These are phyloP conservation scores for Microbotryum lychnidis-dioicae DNA, from an alignment of 1,284 basidiomycete species.

Conservation along the genomic window DNA sequence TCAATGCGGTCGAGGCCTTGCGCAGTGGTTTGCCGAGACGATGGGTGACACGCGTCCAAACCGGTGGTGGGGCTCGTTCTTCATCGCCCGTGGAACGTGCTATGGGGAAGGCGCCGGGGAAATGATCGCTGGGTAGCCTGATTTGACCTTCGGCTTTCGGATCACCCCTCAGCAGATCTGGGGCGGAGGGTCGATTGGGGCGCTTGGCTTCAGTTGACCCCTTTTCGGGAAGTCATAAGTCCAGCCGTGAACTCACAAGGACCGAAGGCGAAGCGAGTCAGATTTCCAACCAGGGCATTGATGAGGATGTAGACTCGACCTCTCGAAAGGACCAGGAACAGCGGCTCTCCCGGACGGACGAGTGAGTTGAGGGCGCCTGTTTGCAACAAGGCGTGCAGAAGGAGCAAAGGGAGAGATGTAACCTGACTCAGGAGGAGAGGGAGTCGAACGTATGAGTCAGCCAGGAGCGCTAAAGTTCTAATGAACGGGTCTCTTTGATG, in stretches of 20 bases:
- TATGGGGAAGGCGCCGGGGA: constrained; percentile 19
- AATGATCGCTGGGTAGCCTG: no score
- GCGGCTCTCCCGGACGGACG: constrained; percentile 27
- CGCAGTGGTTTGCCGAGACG: no score
- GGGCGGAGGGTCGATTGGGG: no score
- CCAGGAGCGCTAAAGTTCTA: no score
- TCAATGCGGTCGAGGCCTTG: no score
- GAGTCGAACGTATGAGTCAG: no score
- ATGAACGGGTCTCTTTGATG: no score
- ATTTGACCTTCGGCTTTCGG: no score
- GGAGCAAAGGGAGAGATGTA: constrained; percentile 37
- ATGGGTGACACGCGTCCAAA: no score
- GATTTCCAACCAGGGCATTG: constrained; percentile 37
- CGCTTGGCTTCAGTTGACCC: constrained; percentile 5
- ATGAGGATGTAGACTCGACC: constrained; percentile 39
- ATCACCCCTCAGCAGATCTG: neutral
- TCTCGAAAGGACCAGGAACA: constrained; percentile 31
- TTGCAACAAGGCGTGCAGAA: constrained; percentile 37
- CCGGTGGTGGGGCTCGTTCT: no score
- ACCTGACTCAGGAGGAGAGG: no score
- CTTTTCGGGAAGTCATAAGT: neutral
- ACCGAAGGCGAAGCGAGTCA: constrained; percentile 30
- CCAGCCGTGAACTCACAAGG: neutral
- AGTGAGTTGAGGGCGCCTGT: constrained; percentile 37
- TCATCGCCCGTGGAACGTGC: no score